Percentiles rank a stretch among this genome's conserved stretches.
Conservation (phyloP, 2,329 filamentous ascomycete species). For the Fusarium nygamai region DNA sequence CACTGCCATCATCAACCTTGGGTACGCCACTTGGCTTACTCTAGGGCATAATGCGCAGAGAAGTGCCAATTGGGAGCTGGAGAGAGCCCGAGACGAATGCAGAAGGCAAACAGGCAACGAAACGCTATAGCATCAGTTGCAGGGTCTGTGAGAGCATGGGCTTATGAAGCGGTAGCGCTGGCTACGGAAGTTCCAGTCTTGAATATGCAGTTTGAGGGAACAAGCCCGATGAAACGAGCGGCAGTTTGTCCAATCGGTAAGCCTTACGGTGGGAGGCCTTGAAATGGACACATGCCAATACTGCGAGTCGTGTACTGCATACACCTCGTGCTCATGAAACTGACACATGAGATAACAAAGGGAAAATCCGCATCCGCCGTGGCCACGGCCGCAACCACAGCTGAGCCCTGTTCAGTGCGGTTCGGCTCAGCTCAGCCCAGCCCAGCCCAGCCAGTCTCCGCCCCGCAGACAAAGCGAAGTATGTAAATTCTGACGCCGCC, state of each 20-base stretch:
- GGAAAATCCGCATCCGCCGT: not conserved
- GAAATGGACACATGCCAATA: constrained; percentile 16
- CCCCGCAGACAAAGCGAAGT: constrained; percentile 20
- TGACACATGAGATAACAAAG: constrained; percentile 16
- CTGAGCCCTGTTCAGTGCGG: not conserved
- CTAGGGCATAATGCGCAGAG: not conserved
- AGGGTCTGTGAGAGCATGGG: not conserved
- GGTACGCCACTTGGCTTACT: constrained; percentile 26
- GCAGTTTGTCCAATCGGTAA: constrained; percentile 23
- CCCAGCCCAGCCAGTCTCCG: not conserved
- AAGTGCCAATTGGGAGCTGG: constrained; percentile 13
- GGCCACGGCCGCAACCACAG: not conserved
- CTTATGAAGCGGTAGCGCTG: not conserved
- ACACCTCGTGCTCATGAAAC: constrained; percentile 15
- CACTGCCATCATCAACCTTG: constrained; percentile 31
- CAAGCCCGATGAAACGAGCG: not conserved
- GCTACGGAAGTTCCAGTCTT: constrained; percentile 10
- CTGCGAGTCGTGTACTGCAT: constrained; percentile 21
- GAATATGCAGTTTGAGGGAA: constrained; percentile 11
- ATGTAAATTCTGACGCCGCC: constrained; percentile 24
- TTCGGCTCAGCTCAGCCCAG: not conserved
- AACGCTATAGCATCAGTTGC: not conserved
- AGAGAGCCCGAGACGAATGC: constrained; percentile 5
- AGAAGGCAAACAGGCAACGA: constrained; percentile 9
- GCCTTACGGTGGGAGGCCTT: not conserved